These are phyloP conservation scores for Neoboletus magnificus DNA, from an alignment of 768 basidiomycete genomes.

Conservation along the genomic window DNA sequence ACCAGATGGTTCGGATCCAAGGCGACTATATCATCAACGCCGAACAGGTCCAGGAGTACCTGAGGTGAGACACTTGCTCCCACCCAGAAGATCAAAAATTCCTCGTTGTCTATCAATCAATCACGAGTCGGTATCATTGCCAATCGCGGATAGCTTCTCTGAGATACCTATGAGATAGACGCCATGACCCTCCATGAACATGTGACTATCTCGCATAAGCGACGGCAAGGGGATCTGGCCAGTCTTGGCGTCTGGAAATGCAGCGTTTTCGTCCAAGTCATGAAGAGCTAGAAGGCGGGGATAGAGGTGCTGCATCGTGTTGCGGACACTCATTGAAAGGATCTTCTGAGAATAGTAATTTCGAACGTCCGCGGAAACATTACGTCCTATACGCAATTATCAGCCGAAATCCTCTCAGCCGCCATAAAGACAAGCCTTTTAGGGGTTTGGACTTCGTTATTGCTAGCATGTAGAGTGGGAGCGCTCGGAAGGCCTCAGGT, in stretches of 20 bases:
- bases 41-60: constrained; percentile 79
- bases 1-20: constrained; percentile 67
- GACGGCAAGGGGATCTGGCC: constrained; percentile 66
- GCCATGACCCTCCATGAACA: constrained; percentile 86
- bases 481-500: constrained; percentile 86
- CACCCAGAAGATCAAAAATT: constrained; percentile 85
- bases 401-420: constrained; percentile 1
- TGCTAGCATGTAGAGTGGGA: constrained; percentile 78
- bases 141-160: constrained; percentile 9
- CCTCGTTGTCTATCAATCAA: constrained; percentile 72
- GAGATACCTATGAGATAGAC: constrained; percentile 86
- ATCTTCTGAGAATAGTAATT: constrained; percentile 81
- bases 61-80: constrained; percentile 80
- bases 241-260: constrained; percentile 58
- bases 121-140: constrained; percentile 11
- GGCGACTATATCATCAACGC: constrained; percentile 69
- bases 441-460: constrained; percentile 88
- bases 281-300: constrained; percentile 87
- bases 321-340: constrained; percentile 63
- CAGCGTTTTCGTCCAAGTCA: constrained; percentile 68
- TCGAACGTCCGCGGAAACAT: constrained; percentile 91
- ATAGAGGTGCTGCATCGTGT: constrained; percentile 77
- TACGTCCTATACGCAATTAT: constrained; percentile 52
- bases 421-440: constrained; percentile 60
- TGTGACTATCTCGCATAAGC: constrained; percentile 77